These are phyloP conservation scores for Favolaschia claudopus DNA, from an alignment of 768 basidiomycete species.

Conservation along the genomic window DNA sequence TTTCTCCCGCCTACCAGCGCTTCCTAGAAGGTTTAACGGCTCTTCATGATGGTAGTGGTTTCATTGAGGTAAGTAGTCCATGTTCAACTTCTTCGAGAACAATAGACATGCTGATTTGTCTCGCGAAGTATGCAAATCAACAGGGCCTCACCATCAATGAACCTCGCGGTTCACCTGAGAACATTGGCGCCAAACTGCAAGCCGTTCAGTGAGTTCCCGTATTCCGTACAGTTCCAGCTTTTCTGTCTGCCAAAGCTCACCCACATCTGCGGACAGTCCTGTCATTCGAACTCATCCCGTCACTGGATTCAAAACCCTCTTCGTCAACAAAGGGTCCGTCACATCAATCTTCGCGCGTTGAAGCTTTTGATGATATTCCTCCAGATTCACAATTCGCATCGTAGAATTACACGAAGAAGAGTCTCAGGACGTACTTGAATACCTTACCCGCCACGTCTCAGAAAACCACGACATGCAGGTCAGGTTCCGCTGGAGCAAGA, in stretches of 20 bases:
- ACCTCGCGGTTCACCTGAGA: conserved; percentile 60
- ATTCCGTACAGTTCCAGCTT: no score
- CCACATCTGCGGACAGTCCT: conserved; percentile 37
- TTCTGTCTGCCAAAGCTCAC: neutral
- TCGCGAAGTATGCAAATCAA: conserved; percentile 41
- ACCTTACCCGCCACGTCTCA: conserved; percentile 56
- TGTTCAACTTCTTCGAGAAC: neutral
- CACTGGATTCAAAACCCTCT: conserved; percentile 65
- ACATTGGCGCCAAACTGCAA: conserved; percentile 54
- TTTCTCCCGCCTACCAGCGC: conserved; percentile 59
- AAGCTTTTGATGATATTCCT: neutral
- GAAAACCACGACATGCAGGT: conserved; percentile 68
- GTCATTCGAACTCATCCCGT: conserved; percentile 66
- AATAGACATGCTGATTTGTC: neutral
- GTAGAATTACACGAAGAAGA: conserved; percentile 61
- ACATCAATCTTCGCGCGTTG: neutral
- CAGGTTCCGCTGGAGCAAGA: conserved; percentile 57
- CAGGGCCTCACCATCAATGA: conserved; percentile 42
- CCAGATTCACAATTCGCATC: conserved; percentile 63
- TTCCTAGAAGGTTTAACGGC: conserved; percentile 70
- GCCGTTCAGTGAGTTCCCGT: conserved; percentile 55
- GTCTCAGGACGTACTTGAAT: conserved; percentile 56
- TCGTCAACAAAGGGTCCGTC: conserved; percentile 58
- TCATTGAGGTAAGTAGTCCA: conserved; percentile 41
- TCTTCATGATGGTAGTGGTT: conserved; percentile 54